Evolutionary conservation across 2,329 filamentous ascomycete genomes (phyloP), one percentile per base, ranked within the genome.

Genomic region (Byssoonygena ceratinophila): DNA sequence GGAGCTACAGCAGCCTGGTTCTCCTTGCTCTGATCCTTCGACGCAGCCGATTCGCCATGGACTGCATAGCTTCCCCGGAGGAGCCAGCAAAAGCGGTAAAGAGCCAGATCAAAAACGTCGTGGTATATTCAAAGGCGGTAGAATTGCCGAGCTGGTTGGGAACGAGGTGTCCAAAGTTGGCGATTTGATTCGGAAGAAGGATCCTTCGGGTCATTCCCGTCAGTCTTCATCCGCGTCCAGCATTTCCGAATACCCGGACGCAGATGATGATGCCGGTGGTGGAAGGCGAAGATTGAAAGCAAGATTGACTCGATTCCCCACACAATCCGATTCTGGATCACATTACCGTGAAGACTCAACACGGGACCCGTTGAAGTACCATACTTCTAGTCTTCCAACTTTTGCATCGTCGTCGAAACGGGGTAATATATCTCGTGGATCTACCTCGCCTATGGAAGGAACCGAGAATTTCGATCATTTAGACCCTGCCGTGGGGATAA

Each of bases 101-200:
- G 50, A 47, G 8, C n/a, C 37, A 70, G 61, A 81, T 71, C 80
- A 79, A 8, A 81, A 79, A 32, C 74, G 88, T 7, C 80, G 83
- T 39, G 81, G 84, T 5, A 83, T 95, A 45, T 84, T 95, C 68
- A 91, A 88, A 68, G 83, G 82, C 2, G 79, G 81, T 46, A 77
- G 85, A 52, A 81, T 91, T 57, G 85, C 87, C 55, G 85, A 80
- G 27, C 76, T 87, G 27, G 78, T 94, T 2, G 77, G 79, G n/a
- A 76, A 74, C 55, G 81, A 84, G 60, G 75, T 82, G 6, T 76
- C 78, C 0, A 79, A 77, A 60, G 75, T 83, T 31, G 78, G 79
- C 14, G 79, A 81, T 46, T 72, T 78, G 40, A 76, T 83, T 20
- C 73, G 81, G 66, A 78, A 76, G 58, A 79, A 76, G 60, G 81